Conservation (phyloP, 139 green algal species). For the Nannochloris sp. region DNA sequence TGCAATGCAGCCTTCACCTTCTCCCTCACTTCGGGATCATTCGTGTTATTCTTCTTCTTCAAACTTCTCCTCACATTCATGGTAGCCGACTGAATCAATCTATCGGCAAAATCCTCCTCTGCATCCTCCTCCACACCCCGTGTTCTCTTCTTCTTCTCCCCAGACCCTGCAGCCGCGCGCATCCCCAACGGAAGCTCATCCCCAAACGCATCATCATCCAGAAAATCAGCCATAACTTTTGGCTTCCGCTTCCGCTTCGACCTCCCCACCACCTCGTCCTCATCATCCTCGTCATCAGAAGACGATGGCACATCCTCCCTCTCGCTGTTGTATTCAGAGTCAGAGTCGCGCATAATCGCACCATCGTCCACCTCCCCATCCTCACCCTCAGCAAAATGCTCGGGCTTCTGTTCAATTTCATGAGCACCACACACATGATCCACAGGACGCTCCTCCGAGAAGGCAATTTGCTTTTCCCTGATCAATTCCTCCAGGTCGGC, state of each 20-base stretch:
- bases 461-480: conserved; percentile 2
- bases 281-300: conserved; percentile 6
- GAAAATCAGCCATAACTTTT: not conserved
- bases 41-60: not conserved
- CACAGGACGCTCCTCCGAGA: not conserved
- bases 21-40: conserved; percentile 1
- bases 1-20: not conserved
- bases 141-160: not conserved
- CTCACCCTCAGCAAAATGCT: conserved; percentile 2
- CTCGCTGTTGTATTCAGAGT: not conserved
- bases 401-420: not conserved
- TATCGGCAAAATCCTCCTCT: not conserved
- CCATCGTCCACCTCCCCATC: not conserved
- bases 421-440: not conserved
- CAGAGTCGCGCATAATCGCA: not conserved
- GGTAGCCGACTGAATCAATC: not conserved
- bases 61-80: not conserved
- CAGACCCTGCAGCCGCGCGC: not conserved
- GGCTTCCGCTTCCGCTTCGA: not conserved
- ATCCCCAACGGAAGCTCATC: not conserved
- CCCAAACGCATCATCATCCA: not conserved
- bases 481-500: conserved; percentile 7
- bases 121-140: not conserved
- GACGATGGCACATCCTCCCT: not conserved
- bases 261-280: not conserved